A percentile compares a stretch with the other conserved stretches of the same genome.
These are phyloP conservation scores for Fusarium sp. DNA, from an alignment of 2,329 filamentous ascomycete species.

Conservation along the genomic window DNA sequence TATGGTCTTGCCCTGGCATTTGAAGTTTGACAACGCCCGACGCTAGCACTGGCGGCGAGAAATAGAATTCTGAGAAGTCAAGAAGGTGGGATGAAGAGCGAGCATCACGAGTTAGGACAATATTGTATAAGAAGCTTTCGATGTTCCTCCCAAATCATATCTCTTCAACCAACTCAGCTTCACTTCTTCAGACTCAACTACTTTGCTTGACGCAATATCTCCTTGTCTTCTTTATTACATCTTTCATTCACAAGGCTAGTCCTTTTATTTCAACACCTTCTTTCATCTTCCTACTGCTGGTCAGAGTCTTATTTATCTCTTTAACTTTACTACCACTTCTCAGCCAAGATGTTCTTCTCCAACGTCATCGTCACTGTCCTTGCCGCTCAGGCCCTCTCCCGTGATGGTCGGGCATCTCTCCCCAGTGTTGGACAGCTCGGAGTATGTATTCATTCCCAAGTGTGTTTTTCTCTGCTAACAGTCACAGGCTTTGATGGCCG, in stretches of 20 bases:
- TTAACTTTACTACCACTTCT: too few species aligned
- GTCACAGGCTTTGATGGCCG: constrained; percentile 24
- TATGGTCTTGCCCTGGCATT: neutral
- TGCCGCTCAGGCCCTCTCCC: constrained; percentile 28
- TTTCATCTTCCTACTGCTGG: constrained; percentile 18
- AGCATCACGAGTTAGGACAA: neutral
- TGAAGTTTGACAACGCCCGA: constrained; percentile 2
- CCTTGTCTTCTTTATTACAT: neutral
- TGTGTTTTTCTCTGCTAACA: neutral
- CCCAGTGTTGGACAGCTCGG: constrained; percentile 7
- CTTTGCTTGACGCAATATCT: constrained; percentile 32
- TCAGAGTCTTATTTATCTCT: constrained; percentile 7
- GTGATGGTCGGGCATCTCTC: neutral
- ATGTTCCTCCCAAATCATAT: neutral
- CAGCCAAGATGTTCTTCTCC: constrained; percentile 30
- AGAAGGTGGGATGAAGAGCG: neutral
- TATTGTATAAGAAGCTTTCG: constrained; percentile 18
- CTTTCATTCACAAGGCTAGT: constrained; percentile 15
- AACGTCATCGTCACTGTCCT: constrained; percentile 27
- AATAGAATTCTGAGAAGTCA: neutral
- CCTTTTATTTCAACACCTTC: constrained; percentile 11
- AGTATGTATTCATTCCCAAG: neutral
- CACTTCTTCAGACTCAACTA: constrained; percentile 8
- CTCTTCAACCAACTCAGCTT: constrained; percentile 17
- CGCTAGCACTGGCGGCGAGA: neutral